phyloP scores from a whole-genome alignment of 2,329 filamentous ascomycete species.

The Endothia cerciana region DNA sequence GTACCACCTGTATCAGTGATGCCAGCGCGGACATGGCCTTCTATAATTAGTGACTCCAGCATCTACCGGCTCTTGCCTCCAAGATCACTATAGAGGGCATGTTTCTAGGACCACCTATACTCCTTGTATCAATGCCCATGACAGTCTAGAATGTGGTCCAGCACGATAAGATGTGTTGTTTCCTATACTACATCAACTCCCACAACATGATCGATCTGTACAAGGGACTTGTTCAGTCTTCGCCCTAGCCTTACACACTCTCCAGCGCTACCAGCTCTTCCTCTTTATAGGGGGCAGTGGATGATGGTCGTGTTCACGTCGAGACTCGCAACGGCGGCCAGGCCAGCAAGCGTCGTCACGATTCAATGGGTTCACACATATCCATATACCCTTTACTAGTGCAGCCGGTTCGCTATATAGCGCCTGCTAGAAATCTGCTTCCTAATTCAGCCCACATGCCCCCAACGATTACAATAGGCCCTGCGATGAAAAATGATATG shows the following conservation, averaged over 20 bases:
- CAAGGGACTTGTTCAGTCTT: constrained; percentile 57
- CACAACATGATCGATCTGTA: constrained; percentile 70
- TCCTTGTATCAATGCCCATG: constrained; percentile 68
- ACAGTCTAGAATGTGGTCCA: constrained; percentile 67
- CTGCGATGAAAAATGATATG: constrained; percentile 48
- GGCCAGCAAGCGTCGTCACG: constrained; percentile 29
- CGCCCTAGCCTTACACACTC: constrained; percentile 37
- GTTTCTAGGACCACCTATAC: constrained; percentile 68
- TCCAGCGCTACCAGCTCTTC: neutral
- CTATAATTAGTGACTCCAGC: constrained; percentile 69
- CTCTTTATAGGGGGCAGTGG: constrained; percentile 38
- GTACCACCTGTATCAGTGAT: constrained; percentile 69
- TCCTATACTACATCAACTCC: constrained; percentile 66
- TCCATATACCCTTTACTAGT: constrained; percentile 32
- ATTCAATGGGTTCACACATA: constrained; percentile 29
- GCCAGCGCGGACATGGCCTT: constrained; percentile 68
- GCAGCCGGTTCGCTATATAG: constrained; percentile 31
- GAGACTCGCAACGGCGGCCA: constrained; percentile 55
- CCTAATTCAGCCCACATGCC: constrained; percentile 20
- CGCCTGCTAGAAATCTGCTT: constrained; percentile 28
- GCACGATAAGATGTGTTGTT: constrained; percentile 69
- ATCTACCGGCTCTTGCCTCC: constrained; percentile 57
- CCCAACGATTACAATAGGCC: constrained; percentile 16
- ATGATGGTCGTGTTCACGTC: constrained; percentile 60
- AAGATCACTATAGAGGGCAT: constrained; percentile 69